A percentile compares a stretch with the other conserved stretches of the same genome.
Evolutionary conservation across 1,139 yeast genomes (phyloP).

Genomic region (Kurtzmaniella natalensis): DNA sequence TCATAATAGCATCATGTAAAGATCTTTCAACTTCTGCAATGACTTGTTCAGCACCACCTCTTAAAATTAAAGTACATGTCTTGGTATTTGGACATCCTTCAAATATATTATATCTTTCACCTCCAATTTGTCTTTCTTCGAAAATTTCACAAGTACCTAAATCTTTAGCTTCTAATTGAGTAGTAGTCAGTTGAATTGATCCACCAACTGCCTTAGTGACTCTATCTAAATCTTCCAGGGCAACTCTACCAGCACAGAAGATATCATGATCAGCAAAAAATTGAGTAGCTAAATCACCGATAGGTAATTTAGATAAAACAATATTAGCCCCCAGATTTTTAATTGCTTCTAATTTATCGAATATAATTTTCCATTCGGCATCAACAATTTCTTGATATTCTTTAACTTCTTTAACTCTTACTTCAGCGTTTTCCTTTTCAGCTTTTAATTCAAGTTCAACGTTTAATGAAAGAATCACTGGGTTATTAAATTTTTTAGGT

Average conservation of each 20-base stretch:
- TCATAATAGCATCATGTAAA: conserved; percentile 96
- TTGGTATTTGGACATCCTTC: conserved; percentile 89
- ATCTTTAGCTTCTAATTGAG: conserved; percentile 64
- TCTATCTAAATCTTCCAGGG: conserved; percentile 85
- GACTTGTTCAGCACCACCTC: conserved; percentile 99
- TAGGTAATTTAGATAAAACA: conserved; percentile 90
- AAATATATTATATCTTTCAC: conserved; percentile 89
- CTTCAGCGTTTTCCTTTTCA: conserved; percentile 99
- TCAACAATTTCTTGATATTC: conserved; percentile 96
- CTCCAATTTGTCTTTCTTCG: conserved; percentile 94
- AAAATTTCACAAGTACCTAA: conserved; percentile 83
- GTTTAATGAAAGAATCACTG: conserved; percentile 80
- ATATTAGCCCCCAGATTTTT: conserved; percentile 86
- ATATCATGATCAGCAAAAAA: conserved; percentile 94
- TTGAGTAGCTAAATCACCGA: conserved; percentile 98
- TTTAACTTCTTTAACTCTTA: conserved; percentile 86
- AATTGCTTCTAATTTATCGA: conserved; percentile 79
- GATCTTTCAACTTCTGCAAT: conserved; percentile 98
- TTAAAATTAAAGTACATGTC: conserved; percentile 86
- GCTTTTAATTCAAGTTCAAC: conserved; percentile 96
- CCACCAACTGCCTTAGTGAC: conserved; percentile 96
- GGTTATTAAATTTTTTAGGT: conserved; percentile 77
- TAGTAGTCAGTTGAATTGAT: conserved; percentile 78
- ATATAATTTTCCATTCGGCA: conserved; percentile 96
- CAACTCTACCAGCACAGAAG: conserved; percentile 96